Evolutionary conservation across 345 rosid species (phyloP), one percentile per base, ranked within the genome.

Genomic region (Brassica cretica): DNA sequence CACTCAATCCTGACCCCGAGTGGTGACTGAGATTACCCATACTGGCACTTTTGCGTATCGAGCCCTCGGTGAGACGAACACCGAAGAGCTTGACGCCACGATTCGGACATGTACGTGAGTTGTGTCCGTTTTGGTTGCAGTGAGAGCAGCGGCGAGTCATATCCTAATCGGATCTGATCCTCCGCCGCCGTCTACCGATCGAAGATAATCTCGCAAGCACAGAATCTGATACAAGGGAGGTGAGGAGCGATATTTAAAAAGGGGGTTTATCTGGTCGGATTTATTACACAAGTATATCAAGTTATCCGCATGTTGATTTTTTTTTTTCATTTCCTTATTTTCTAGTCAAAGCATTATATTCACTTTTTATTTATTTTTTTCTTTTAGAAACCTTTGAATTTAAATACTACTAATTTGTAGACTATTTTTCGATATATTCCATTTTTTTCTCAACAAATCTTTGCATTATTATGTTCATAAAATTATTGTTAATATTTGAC

Each of bases 91-190:
- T 91, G 19, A 93, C 94, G 5, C 97, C 95, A 14, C 94, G 91
- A 74, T 89, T 93, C 59, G 98, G 96, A 72, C 98, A 91, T 6
- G 98, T 93, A 69, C 96, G 82, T n/a, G 97, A 87, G 84, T 93
- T 91, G 87, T 93, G 98, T 44, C 98, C 98, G 85, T 93, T 89
- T 84, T 89, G 85, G 82, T 93, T 88, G 87, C 98, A 93, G 85
- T 93, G 98, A 71, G 97, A 93, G 80, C 98, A 93, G 64, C 96
- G 93, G 64, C 97, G 94, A 39, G 96, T 90, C 98, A 93, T 68
- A 2, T 66, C 56, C 66, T 35, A 24, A 25, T 74, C 35, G 68
- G 25, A 41, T 64, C 68, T 33, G 8, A 18, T 33, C 68, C n/a
- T 16, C 56, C 56, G 56, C 49, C 77, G 71, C 60, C 64, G 70